Conservation (phyloP, 495 filamentous ascomycete genomes). For the Hypoxylon cercidicola region DNA sequence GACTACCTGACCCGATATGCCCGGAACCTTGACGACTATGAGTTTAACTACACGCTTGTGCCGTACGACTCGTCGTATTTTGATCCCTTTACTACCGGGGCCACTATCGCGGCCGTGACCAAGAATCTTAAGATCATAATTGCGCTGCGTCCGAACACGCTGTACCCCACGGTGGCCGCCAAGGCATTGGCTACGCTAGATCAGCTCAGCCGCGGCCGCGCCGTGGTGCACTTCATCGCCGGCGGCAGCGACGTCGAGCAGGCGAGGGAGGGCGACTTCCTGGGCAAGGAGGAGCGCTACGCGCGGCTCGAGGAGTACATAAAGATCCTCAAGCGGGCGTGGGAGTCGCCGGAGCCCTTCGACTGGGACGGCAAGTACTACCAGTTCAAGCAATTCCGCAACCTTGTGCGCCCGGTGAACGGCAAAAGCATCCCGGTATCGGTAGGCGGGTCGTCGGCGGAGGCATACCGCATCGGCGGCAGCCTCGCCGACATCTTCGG, state of each 20-base stretch:
- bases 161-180: slow-evolving; percentile 65
- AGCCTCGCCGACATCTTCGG: slow-evolving; percentile 65
- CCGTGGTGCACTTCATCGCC: slow-evolving; percentile 66
- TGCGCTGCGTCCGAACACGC: slow-evolving; percentile 65
- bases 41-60: slow-evolving; percentile 64
- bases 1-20: slow-evolving; percentile 61
- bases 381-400: slow-evolving; percentile 63
- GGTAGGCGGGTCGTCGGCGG: slow-evolving; percentile 63
- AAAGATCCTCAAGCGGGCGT: slow-evolving; percentile 61
- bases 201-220: slow-evolving; percentile 61
- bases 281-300: slow-evolving; percentile 64
- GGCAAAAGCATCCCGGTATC: slow-evolving; percentile 60
- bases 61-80: slow-evolving; percentile 62
- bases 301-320: slow-evolving; percentile 64
- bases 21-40: slow-evolving; percentile 62
- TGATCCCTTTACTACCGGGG: slow-evolving; percentile 63
- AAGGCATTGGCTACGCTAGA: slow-evolving; percentile 66
- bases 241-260: slow-evolving; percentile 65
- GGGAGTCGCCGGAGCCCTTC: slow-evolving; percentile 62
- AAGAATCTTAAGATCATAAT: slow-evolving; percentile 67
- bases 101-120: slow-evolving; percentile 61
- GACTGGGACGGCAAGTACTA: slow-evolving; percentile 64
- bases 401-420: slow-evolving; percentile 58
- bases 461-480: slow-evolving; percentile 64
- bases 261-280: slow-evolving; percentile 63